A percentile compares a stretch with the other conserved stretches of the same genome.
Conservation (phyloP, 129 eudicot genomes). For the Lactuca sativa region DNA sequence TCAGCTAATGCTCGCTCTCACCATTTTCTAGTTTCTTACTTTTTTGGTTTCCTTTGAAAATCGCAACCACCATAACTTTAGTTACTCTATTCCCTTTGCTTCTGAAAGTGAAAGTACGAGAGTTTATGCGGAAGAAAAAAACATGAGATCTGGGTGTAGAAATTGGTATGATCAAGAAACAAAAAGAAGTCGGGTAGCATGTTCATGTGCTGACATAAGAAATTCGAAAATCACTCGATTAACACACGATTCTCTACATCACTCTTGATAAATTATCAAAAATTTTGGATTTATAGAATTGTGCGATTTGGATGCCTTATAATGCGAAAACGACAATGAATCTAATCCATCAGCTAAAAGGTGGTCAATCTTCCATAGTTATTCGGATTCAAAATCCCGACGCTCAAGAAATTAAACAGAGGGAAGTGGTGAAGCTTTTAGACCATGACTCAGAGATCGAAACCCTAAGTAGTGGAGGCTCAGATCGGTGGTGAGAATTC, state of each 20-base stretch:
- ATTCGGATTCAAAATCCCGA: constrained; percentile 51
- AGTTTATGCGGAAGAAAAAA: constrained; percentile 66
- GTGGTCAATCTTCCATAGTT: constrained; percentile 20
- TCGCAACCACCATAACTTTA: constrained; percentile 74
- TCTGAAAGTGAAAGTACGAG: constrained; percentile 71
- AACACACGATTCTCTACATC: constrained; percentile 61
- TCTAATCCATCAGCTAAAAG: constrained; percentile 62
- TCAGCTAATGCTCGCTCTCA: constrained; percentile 70
- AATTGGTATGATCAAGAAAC: constrained; percentile 58
- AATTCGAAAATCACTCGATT: constrained; percentile 68
- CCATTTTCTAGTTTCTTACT: constrained; percentile 68
- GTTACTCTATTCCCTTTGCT: constrained; percentile 65
- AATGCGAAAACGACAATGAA: constrained; percentile 40
- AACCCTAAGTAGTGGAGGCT: constrained; percentile 44
- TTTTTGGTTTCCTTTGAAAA: constrained; percentile 51
- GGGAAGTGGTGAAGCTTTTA: constrained; percentile 10
- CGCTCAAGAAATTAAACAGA: constrained; percentile 43
- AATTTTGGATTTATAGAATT: constrained; percentile 54
- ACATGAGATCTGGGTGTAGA: constrained; percentile 69
- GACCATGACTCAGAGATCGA: constrained; percentile 43
- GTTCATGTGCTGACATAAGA: constrained; percentile 78
- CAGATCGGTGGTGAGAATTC: constrained; percentile 53
- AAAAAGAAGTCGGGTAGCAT: constrained; percentile 62
- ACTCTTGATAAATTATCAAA: constrained; percentile 69
- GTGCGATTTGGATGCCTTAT: constrained; percentile 77